Conservation (phyloP, 305 asterid species). For the Fraxinus platypoda region DNA sequence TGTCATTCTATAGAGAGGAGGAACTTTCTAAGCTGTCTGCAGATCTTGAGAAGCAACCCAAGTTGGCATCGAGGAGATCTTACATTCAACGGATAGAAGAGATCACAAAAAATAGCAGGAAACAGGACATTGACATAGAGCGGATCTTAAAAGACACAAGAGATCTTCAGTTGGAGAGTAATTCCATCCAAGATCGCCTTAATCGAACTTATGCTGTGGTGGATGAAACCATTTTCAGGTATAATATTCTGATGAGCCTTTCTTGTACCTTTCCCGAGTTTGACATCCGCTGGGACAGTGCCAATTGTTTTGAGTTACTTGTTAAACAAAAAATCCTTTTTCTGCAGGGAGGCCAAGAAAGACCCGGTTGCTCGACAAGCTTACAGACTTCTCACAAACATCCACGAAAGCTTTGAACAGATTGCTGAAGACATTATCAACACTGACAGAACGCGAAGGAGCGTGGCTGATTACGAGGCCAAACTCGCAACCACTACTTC, state of each 20-base stretch:
- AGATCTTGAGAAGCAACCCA: slow-evolving; percentile 58
- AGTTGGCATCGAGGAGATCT: slow-evolving; percentile 51
- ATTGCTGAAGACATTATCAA: slow-evolving; percentile 58
- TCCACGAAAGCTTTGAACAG: slow-evolving; percentile 70
- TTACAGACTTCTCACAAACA: slow-evolving; percentile 51
- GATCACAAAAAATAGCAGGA: slow-evolving; percentile 82
- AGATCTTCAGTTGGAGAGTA: slow-evolving; percentile 83
- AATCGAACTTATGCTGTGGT: slow-evolving; percentile 67
- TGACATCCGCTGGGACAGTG: not conserved
- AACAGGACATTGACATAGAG: slow-evolving; percentile 71
- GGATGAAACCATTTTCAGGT: slow-evolving; percentile 74
- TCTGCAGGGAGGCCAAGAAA: slow-evolving; percentile 72
- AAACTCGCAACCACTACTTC: slow-evolving; percentile 49
- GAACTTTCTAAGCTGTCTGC: slow-evolving; percentile 47
- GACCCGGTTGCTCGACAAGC: slow-evolving; percentile 64
- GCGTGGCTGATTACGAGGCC: slow-evolving; percentile 59
- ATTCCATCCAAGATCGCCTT: slow-evolving; percentile 75
- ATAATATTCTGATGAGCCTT: slow-evolving; percentile 3
- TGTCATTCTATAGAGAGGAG: slow-evolving; percentile 48
- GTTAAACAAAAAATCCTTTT: not conserved
- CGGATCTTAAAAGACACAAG: slow-evolving; percentile 69
- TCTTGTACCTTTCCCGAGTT: not conserved
- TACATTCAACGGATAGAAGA: slow-evolving; percentile 67
- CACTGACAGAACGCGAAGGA: slow-evolving; percentile 60
- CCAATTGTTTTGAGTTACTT: not conserved